A percentile compares a stretch with the other conserved stretches of the same genome.
Conservation (phyloP, 768 basidiomycete species). For the Hericium alpestre region DNA sequence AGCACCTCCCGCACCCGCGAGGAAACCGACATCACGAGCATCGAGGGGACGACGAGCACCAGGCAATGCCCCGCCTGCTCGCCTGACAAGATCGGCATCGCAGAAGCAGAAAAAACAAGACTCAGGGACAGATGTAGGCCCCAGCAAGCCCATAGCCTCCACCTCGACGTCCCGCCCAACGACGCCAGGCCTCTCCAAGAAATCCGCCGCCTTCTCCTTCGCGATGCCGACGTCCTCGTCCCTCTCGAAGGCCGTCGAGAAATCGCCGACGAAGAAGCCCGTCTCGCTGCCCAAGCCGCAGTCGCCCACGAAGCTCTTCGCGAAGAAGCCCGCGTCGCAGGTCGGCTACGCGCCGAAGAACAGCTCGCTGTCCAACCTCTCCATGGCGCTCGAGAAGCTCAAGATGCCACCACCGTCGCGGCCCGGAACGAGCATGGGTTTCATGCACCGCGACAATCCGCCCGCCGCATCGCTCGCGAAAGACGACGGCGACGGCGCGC, state of each 20-base stretch:
- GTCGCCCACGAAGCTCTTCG: slow-evolving; percentile 1
- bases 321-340: slow-evolving; percentile 7
- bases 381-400: slow-evolving; percentile 62
- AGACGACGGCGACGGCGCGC: slow-evolving; percentile 6
- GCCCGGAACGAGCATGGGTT: slow-evolving; percentile 64
- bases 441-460: slow-evolving; percentile 18
- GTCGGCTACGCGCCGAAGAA: slow-evolving; percentile 10
- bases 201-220: slow-evolving; percentile 9
- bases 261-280: slow-evolving; percentile 6
- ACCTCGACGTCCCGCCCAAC: neutral
- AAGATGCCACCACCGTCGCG: slow-evolving; percentile 52
- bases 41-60: neutral
- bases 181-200: slow-evolving; percentile 2
- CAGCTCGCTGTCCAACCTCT: slow-evolving; percentile 43
- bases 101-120: neutral
- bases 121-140: neutral
- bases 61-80: neutral
- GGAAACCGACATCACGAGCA: neutral
- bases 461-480: slow-evolving; percentile 4
- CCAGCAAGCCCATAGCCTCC: neutral
- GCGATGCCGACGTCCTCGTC: slow-evolving; percentile 14
- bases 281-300: slow-evolving; percentile 2
- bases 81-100: neutral
- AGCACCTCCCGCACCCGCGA: neutral
- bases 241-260: slow-evolving; percentile 5